A percentile compares a stretch with the other conserved stretches of the same genome.
phyloP scores from a whole-genome alignment of 148 eudicot species.

The Cornus kousa region DNA sequence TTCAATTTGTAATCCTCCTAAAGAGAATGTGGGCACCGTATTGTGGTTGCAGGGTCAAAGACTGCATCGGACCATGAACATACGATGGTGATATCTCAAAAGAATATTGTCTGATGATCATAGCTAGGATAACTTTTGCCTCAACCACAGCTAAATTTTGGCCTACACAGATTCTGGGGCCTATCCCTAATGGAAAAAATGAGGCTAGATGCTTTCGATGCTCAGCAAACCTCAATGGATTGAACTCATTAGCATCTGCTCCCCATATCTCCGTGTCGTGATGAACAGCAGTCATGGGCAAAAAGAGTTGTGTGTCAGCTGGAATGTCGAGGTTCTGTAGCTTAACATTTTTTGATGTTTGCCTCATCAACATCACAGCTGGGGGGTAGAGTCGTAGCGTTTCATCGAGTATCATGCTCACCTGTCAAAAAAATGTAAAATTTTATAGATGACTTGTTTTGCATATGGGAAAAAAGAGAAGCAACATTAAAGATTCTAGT shows the following conservation, averaged over 20 bases:
- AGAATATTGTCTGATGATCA: slow-evolving; percentile 39
- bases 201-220: slow-evolving; percentile 55
- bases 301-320: slow-evolving; percentile 48
- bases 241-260: slow-evolving; percentile 65
- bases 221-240: slow-evolving; percentile 55
- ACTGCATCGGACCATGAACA: slow-evolving; percentile 65
- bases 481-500: too few species aligned
- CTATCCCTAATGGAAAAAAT: slow-evolving; percentile 67
- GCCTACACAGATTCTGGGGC: slow-evolving; percentile 69
- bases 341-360: slow-evolving; percentile 34
- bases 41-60: slow-evolving; percentile 68
- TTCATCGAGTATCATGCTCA: slow-evolving; percentile 62
- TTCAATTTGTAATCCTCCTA: slow-evolving; percentile 17
- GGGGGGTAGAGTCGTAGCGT: slow-evolving; percentile 80
- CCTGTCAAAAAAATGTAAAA: slow-evolving; percentile 27
- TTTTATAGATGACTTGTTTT: too few species aligned
- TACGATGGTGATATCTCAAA: slow-evolving; percentile 52
- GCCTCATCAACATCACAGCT: slow-evolving; percentile 51
- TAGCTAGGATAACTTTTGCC: slow-evolving; percentile 53
- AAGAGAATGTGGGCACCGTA: slow-evolving; percentile 56
- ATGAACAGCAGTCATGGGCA: slow-evolving; percentile 72
- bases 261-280: slow-evolving; percentile 71
- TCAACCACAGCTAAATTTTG: slow-evolving; percentile 73
- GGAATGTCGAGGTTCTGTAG: slow-evolving; percentile 49
- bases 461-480: too few species aligned